phyloP scores from a whole-genome alignment of 148 eudicot genomes.

The Cornus suecica region DNA sequence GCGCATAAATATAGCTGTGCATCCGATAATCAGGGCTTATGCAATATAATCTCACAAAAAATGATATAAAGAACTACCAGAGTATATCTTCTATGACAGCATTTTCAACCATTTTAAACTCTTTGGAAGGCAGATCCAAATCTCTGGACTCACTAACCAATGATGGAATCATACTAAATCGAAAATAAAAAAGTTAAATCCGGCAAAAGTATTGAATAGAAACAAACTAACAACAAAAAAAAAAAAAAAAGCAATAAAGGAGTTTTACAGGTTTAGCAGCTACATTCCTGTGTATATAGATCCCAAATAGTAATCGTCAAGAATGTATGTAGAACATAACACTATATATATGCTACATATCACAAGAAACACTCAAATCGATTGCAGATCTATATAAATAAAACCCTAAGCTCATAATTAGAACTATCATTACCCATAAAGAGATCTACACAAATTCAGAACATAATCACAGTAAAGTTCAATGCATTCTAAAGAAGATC shows the following conservation, averaged over 20 bases:
- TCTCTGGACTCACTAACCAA: too few species aligned
- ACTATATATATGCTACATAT: not conserved
- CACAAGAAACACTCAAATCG: not conserved
- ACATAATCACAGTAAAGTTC: not conserved
- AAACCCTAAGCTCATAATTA: not conserved
- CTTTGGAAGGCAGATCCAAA: too few species aligned
- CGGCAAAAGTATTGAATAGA: not conserved
- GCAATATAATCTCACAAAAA: not conserved
- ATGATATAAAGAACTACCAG: not conserved
- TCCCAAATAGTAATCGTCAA: too few species aligned
- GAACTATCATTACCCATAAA: not conserved
- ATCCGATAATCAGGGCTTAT: not conserved
- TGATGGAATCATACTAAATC: too few species aligned
- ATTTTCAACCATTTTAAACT: too few species aligned
- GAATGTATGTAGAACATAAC: too few species aligned
- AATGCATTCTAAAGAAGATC: constrained; percentile 1
- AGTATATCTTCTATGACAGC: not conserved
- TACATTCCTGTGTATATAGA: not conserved
- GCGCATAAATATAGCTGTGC: not conserved
- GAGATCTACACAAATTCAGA: not conserved
- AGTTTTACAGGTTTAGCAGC: not conserved
- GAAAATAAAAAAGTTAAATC: not conserved
- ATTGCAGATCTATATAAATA: not conserved
- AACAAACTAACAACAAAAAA: too few species aligned
- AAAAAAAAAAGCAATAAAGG: not conserved